These are phyloP conservation scores for Syzygium syzygioides DNA, from an alignment of 441 rosid species.

Conservation along the genomic window DNA sequence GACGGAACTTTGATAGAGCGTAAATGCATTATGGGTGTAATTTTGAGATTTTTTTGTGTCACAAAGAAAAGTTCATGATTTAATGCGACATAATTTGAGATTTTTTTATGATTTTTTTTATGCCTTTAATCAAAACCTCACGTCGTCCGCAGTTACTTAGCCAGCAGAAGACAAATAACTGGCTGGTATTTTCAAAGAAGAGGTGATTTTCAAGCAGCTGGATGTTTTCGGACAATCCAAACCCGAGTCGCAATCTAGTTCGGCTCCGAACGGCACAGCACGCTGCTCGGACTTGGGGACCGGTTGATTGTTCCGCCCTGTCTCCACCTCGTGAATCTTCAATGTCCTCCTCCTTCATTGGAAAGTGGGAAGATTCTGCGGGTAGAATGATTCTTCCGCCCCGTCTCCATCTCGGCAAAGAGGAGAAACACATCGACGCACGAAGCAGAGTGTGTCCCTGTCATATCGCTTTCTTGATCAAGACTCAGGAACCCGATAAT, in stretches of 20 bases:
- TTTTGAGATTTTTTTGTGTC: too few relatives aligned
- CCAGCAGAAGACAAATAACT: neutral
- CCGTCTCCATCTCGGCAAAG: neutral
- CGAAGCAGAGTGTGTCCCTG: neutral
- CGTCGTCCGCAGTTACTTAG: neutral
- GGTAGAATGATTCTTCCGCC: neutral
- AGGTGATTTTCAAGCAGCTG: neutral
- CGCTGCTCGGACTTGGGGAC: neutral
- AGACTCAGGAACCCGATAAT: too few relatives aligned
- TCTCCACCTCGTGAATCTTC: neutral
- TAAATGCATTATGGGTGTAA: too few relatives aligned
- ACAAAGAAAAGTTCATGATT: rapidly evolving
- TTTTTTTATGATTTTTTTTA: neutral
- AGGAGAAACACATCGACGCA: too few relatives aligned
- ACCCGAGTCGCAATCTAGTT: neutral
- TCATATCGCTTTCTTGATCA: neutral
- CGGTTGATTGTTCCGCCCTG: too few relatives aligned
- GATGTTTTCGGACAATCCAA: neutral
- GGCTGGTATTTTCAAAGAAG: neutral
- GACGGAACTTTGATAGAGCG: too few relatives aligned
- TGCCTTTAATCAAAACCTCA: neutral
- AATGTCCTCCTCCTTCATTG: neutral
- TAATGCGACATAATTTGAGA: neutral
- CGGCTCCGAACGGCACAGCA: neutral
- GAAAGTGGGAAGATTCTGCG: neutral